Evolutionary conservation across 1,139 yeast genomes (phyloP), one percentile per base, ranked within the genome.

Genomic region (Blastobotrys aristatus): DNA sequence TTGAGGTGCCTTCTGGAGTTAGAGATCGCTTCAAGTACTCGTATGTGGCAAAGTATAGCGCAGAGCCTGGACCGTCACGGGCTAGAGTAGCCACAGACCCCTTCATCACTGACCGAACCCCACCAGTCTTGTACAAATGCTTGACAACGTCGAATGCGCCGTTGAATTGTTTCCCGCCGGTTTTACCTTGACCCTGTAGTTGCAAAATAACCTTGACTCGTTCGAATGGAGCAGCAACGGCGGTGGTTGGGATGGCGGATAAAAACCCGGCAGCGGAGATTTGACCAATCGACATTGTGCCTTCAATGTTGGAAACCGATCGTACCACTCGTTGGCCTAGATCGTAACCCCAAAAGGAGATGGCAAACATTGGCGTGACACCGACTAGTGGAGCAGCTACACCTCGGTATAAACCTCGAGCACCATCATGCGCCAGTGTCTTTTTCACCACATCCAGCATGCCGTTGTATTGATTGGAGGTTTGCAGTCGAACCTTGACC

Each of bases 51-150:
- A 92, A 92, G 70, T 92, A 92, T 30, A 89, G 74, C 0, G 97
- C 97, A n/a, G 95, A 84, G 3, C 98, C 98, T 1, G 98, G 98
- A 10, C 97, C 97, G 63, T 92, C 98, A 68, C 98, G 82, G 14
- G 96, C 95, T 55, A 92, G 71, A 1, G 98, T 92, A 4, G 97
- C 97, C 21, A 75, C 76, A 0, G 96, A 84, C 17, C 98, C 98
- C 66, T 87, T 86, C 71, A 87, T 90, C 40, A 92, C 76, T 1
- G 97, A 89, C 55, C 76, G 70, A 39, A 90, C 58, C 40, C 97
- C 97, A 33, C 97, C 97, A 43, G 84, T 80, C 48, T 73, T 74
- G 61, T 89, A 80, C 63, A 92, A 78, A 60, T 82, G 82, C 53
- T 71, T 74, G 40, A 89, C 81, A 1, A 84, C 88, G 27, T 80